Conservation (phyloP, 2,329 filamentous ascomycete genomes). For the Fusarium succisae region DNA sequence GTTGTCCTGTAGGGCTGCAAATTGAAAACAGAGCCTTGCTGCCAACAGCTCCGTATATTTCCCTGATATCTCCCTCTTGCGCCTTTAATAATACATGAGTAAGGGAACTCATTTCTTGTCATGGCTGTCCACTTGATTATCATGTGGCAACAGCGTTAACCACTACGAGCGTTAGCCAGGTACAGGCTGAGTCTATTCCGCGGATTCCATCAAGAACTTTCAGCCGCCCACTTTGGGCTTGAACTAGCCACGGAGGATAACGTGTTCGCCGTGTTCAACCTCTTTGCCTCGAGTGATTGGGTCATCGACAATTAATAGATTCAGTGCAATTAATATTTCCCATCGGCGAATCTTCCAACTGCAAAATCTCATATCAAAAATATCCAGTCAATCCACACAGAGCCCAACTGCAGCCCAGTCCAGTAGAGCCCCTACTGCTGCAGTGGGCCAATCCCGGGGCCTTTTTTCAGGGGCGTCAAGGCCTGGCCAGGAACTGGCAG, state of each 20-base stretch:
- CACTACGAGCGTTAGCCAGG: conserved; percentile 22
- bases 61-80: background rate
- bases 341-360: background rate
- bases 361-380: conserved; percentile 2
- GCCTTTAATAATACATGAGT: background rate
- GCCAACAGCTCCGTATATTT: background rate
- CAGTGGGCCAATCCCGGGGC: conserved; percentile 5
- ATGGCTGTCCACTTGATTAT: background rate
- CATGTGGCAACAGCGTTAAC: conserved; percentile 19
- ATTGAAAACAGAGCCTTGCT: background rate
- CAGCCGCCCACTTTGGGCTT: conserved; percentile 15
- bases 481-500: conserved; percentile 6
- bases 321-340: background rate
- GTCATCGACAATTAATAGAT: background rate
- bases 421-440: background rate
- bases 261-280: background rate
- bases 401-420: conserved; percentile 3
- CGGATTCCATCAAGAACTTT: background rate
- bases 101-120: background rate
- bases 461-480: conserved; percentile 16
- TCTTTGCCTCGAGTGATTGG: conserved; percentile 2
- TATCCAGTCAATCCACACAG: background rate
- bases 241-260: background rate
- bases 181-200: conserved; percentile 11
- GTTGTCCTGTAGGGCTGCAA: background rate